Evolutionary conservation across 2,329 filamentous ascomycete genomes (phyloP).

Genomic region (Diaporthe australafricana): DNA sequence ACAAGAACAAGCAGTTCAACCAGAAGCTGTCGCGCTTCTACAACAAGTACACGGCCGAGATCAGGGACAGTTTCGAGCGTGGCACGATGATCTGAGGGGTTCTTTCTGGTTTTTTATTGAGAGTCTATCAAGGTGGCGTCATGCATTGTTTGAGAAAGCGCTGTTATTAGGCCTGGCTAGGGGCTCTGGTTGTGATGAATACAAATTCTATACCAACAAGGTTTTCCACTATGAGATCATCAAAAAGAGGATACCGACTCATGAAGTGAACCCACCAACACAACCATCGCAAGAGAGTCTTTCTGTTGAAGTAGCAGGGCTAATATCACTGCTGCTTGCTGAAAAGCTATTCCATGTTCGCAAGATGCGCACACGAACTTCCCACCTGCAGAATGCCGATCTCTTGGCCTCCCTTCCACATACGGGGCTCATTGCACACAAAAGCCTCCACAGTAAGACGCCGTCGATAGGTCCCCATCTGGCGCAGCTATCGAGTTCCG

Average conservation of each 20-base stretch:
- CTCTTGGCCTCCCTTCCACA: too few species aligned
- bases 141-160: slow-evolving; percentile 6
- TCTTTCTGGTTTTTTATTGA: too few species aligned
- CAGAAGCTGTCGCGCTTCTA: slow-evolving; percentile 96
- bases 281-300: neutral
- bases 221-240: neutral
- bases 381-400: neutral
- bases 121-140: neutral
- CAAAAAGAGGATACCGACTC: neutral
- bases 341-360: neutral
- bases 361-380: too few species aligned
- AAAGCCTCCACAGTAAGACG: neutral
- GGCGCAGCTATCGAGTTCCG: neutral
- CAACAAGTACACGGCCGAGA: slow-evolving; percentile 98
- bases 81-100: slow-evolving; percentile 86
- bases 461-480: neutral
- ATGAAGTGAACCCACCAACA: neutral
- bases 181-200: neutral
- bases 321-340: neutral
- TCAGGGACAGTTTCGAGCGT: slow-evolving; percentile 96
- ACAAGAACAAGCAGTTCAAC: slow-evolving; percentile 99
- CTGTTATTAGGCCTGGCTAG: neutral
- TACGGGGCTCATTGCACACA: neutral
- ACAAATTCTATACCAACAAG: neutral
- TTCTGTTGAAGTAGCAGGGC: neutral